Evolutionary conservation across 2,329 filamentous ascomycete genomes (phyloP).

Genomic region (Didymella arachidicola): DNA sequence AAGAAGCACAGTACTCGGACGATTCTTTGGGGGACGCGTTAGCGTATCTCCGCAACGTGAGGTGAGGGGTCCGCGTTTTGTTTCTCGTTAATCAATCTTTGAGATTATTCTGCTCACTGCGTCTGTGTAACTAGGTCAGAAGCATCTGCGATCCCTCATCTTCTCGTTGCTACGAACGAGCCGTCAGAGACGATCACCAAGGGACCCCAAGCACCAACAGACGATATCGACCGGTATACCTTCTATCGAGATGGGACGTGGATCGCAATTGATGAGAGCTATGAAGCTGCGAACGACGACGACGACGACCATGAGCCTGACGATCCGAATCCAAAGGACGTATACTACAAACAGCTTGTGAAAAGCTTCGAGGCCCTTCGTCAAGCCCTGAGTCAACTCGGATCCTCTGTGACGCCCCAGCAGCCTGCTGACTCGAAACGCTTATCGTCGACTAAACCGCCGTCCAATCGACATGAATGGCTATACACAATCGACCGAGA

Average conservation of each 20-base stretch:
- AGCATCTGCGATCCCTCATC: constrained; percentile 75
- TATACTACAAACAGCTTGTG: constrained; percentile 73
- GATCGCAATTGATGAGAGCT: constrained; percentile 59
- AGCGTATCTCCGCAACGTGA: constrained; percentile 47
- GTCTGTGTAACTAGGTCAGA: constrained; percentile 65
- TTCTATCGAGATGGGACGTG: constrained; percentile 83
- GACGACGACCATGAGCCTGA: constrained; percentile 24
- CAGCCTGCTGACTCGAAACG: constrained; percentile 16
- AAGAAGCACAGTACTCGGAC: constrained; percentile 36
- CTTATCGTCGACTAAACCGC: constrained; percentile 25
- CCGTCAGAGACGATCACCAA: constrained; percentile 28
- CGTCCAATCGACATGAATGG: constrained; percentile 50
- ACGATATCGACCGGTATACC: constrained; percentile 61
- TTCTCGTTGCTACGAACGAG: constrained; percentile 67
- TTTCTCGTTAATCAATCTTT: not conserved
- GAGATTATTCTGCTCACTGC: constrained; percentile 24
- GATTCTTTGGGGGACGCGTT: constrained; percentile 42
- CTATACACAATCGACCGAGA: constrained; percentile 35
- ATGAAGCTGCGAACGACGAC: constrained; percentile 22
- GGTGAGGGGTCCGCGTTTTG: constrained; percentile 30
- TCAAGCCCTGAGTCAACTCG: constrained; percentile 63
- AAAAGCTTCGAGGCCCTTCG: constrained; percentile 72
- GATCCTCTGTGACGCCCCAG: constrained; percentile 60
- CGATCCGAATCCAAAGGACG: constrained; percentile 60
- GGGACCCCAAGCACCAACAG: constrained; percentile 55